A percentile compares a stretch with the other conserved stretches of the same genome.
These are phyloP conservation scores for Sideroxylon spinosum DNA, from an alignment of 179 eudicot species.

Conservation along the genomic window DNA sequence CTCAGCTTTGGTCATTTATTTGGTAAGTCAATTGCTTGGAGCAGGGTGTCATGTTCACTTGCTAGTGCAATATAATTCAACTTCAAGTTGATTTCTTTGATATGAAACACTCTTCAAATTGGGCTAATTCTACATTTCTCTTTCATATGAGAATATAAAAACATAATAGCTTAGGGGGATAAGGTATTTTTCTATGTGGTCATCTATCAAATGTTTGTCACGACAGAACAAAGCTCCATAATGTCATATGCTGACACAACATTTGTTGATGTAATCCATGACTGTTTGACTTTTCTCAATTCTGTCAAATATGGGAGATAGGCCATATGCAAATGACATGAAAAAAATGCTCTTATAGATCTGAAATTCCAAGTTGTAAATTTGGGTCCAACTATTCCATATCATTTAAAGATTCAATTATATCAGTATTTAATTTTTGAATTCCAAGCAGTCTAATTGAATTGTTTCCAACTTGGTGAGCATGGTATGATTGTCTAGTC, in stretches of 20 bases:
- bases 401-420: background rate
- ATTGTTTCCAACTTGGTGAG: background rate
- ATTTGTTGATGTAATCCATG: slow-evolving; percentile 1
- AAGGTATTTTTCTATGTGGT: background rate
- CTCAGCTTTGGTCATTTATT: background rate
- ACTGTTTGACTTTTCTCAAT: background rate
- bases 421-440: background rate
- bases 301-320: background rate
- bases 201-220: background rate
- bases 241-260: background rate
- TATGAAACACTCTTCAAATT: background rate
- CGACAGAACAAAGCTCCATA: background rate
- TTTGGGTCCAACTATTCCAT: background rate
- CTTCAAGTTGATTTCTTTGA: background rate
- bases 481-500: background rate
- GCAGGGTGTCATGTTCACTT: background rate
- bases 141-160: background rate
- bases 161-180: background rate
- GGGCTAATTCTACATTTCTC: background rate
- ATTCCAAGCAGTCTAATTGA: background rate
- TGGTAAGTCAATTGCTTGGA: background rate
- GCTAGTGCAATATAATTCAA: background rate
- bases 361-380: background rate
- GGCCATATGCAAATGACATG: background rate
- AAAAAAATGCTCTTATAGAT: background rate